phyloP scores from a whole-genome alignment of 768 basidiomycete genomes.

The Suillus brevipes region DNA sequence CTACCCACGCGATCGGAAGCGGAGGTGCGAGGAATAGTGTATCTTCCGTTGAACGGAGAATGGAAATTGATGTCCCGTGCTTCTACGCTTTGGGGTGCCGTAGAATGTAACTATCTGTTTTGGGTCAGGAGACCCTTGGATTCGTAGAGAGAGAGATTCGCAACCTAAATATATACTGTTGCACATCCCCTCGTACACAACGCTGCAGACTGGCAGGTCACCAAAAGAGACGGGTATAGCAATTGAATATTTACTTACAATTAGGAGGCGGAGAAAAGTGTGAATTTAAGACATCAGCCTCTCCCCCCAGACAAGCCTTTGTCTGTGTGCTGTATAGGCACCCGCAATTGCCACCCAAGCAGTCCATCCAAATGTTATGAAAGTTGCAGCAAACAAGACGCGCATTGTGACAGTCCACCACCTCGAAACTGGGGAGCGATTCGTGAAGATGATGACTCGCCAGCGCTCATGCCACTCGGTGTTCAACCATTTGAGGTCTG shows the following conservation, averaged over 20 bases:
- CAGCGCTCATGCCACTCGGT: conserved; percentile 77
- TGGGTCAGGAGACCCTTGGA: conserved; percentile 75
- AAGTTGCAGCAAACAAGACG: conserved; percentile 53
- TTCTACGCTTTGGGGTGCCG: conserved; percentile 45
- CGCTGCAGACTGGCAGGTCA: neutral
- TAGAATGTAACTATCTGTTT: conserved; percentile 78
- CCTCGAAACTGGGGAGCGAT: conserved; percentile 69
- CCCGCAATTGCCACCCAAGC: conserved; percentile 63
- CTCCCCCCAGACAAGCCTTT: conserved; percentile 79
- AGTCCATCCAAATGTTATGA: conserved; percentile 59
- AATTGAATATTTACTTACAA: neutral
- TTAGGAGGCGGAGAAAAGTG: neutral
- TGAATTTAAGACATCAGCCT: conserved; percentile 62
- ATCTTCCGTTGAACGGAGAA: conserved; percentile 65
- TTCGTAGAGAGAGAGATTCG: neutral
- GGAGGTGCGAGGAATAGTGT: conserved; percentile 78
- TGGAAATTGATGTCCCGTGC: conserved; percentile 71
- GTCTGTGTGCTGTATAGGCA: conserved; percentile 71
- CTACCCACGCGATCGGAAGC: conserved; percentile 65
- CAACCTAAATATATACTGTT: conserved; percentile 16
- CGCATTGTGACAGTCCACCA: conserved; percentile 70
- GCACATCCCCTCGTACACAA: neutral
- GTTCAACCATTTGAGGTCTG: conserved; percentile 72
- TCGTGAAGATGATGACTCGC: conserved; percentile 72
- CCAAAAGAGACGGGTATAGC: neutral